Evolutionary conservation across 202 grass and related monocot species (phyloP).

Genomic region (Setaria italica): DNA sequence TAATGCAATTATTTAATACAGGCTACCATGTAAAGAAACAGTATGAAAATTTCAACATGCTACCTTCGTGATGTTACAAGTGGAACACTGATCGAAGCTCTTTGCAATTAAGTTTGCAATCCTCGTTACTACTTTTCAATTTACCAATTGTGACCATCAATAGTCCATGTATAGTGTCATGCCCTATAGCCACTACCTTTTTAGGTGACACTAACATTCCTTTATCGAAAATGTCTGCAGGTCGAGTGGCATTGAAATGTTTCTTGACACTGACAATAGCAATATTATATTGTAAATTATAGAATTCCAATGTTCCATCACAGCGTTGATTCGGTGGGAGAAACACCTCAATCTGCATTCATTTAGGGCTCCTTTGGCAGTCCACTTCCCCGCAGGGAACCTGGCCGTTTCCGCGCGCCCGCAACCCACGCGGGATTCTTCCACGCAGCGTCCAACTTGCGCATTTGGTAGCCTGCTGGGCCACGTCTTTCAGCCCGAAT

Average conservation of each 20-base stretch:
- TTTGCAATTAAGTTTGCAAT: constrained; percentile 23
- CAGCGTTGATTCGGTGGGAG: constrained; percentile 7
- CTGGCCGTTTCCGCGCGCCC: too few species aligned
- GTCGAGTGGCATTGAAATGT: neutral
- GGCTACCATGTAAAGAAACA: neutral
- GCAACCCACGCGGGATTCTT: too few species aligned
- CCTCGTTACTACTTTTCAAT: neutral
- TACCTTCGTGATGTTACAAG: constrained; percentile 52
- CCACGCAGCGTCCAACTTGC: too few species aligned
- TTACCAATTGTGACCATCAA: constrained; percentile 32
- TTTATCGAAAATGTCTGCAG: constrained; percentile 9
- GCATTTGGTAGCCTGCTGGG: too few species aligned
- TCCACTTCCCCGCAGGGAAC: too few species aligned
- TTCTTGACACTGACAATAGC: constrained; percentile 29
- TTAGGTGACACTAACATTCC: neutral
- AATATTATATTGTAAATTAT: constrained; percentile 30
- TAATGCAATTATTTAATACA: constrained; percentile 24
- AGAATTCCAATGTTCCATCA: constrained; percentile 34
- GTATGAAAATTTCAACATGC: neutral
- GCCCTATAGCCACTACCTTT: constrained; percentile 36
- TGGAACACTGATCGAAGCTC: constrained; percentile 19
- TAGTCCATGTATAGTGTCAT: neutral
- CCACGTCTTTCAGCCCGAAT: too few species aligned
- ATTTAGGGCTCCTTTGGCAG: too few species aligned
- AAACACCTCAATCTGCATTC: constrained; percentile 40